phyloP scores from a whole-genome alignment of 805 yeast species.

The Wickerhamomyces kurtzmanii region DNA sequence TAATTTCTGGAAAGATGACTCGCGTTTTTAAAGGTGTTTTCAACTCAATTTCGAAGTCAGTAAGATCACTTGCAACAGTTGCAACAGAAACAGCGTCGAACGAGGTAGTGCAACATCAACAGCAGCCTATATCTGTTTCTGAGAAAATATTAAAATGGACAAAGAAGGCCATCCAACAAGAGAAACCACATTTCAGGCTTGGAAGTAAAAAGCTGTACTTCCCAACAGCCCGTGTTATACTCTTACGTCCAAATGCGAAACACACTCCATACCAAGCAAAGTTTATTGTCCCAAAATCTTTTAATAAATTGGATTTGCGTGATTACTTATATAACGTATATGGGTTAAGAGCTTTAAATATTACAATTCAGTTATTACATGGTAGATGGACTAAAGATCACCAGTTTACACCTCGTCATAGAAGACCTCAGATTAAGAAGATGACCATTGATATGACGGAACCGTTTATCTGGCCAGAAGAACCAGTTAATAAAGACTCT shows the following conservation, averaged over 20 bases:
- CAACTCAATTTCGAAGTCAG: too few species aligned
- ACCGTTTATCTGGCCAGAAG: conserved; percentile 93
- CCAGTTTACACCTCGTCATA: conserved; percentile 54
- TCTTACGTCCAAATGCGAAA: conserved; percentile 88
- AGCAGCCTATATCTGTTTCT: too few species aligned
- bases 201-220: conserved; percentile 74
- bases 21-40: too few species aligned
- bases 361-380: conserved; percentile 79
- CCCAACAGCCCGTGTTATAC: conserved; percentile 75
- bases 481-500: conserved; percentile 30
- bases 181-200: conserved; percentile 69
- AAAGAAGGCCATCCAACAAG: conserved; percentile 44
- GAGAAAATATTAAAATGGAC: conserved; percentile 17
- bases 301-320: conserved; percentile 89
- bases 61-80: too few species aligned
- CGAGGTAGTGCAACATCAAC: too few species aligned
- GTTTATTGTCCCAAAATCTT: conserved; percentile 86
- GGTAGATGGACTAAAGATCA: conserved; percentile 56
- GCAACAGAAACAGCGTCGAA: too few species aligned
- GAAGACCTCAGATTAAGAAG: conserved; percentile 78
- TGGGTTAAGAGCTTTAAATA: conserved; percentile 81
- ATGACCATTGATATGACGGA: conserved; percentile 96
- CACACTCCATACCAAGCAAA: conserved; percentile 97
- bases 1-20: too few species aligned
- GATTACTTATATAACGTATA: conserved; percentile 88